Evolutionary conservation across 2,329 filamentous ascomycete species (phyloP), one percentile per base, ranked within the genome.

Genomic region (Ambrosiella beaveri): DNA sequence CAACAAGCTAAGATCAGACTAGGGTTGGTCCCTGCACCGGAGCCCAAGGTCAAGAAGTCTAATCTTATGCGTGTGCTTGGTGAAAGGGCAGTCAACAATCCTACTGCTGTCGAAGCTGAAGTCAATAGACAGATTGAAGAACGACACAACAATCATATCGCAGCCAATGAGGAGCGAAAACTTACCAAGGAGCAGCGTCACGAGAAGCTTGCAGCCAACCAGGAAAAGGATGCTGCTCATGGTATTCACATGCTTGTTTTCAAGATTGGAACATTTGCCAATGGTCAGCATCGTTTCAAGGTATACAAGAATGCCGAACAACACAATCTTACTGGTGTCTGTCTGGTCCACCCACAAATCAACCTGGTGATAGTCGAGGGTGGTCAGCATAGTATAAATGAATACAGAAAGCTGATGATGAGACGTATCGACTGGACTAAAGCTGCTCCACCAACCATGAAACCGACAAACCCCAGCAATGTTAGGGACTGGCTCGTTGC

Each of bases 21-120:
- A 9, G 93, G 93, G 17, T 77, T 98, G 12, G 85, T 91, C 61
- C 88, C 90, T 2, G 88, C 91, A 17, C 89, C 90, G 36, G 86
- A 90, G 35, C 91, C 93, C 9, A 98, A 97, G 71, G 88, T 98
- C 64, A 97, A 96, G 73, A 94, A 94, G 70, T 87, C 85, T 59
- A 98, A 98, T 69, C 79, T 98, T 67, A 98, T 98, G 93, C 85
- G 90, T 59, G 93, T 98, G 37, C 77, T 96, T 58, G 93, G 93
- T 62, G 88, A 96, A 71, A 71, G 69, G 70, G 79, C 79, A 15
- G 91, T 98, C 63, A 94, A 95, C 67, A 93, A 98, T 70, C 93
- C 93, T 6, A 98, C 94, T 0, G 93, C 93, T 3, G 93, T 98
- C 51, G 93, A 98, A 71, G 88, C 89, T 55, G 83, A 88, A 27